Base-by-base conservation (phyloP, 805 yeast genomes). In the Schwanniomyces pseudopolymorphus region DNA sequence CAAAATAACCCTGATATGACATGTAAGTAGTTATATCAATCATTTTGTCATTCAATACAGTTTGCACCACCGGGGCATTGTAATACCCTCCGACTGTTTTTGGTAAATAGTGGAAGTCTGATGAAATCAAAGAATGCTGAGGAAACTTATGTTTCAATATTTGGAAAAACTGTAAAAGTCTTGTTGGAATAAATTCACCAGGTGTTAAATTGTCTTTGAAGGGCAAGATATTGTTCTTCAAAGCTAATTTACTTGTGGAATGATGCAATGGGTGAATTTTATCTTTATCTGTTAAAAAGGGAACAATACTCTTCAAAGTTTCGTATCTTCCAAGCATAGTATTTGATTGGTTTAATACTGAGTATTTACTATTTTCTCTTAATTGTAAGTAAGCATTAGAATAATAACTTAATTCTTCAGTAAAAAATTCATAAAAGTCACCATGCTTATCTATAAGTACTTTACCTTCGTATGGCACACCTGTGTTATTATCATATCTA, bases 1-100 rank as follows among this genome's bases (percentile, higher is more conserved):
- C 96, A 60, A 87, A 89, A 58, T 77, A 85, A 0, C 96, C 96
- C 60, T 87, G 96, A 33, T 84, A 77, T n/a, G 80, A 85, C 91
- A 89, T 84, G 61, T 83, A 88, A 0, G 91, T 82, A 33, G 82
- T 75, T 0, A 84, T 79, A 17, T 87, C 83, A 4, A 87, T 77
- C 84, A 86, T 85, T 46, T 74, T 71, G 51, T 84, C 81, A 43
- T 82, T 73, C 48, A 85, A 69, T 57, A 86, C 78, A 0, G 95
- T 87, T 59, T 87, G 95, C 0, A 87, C 94, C 2, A 87, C 89
- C 0, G 96, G 96, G 0, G 88, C 74, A 54, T 79, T 80, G 59
- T 77, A 84, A 42, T 68, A 68, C 0, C 92, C 94, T 0, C 64
- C 59, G 9, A 74, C 69, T 1, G 78, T 54, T 22, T 74, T 73